Evolutionary conservation across 257 asterid genomes (phyloP), one percentile per base, ranked within the genome.

Genomic region (Solanum stenotomum): DNA sequence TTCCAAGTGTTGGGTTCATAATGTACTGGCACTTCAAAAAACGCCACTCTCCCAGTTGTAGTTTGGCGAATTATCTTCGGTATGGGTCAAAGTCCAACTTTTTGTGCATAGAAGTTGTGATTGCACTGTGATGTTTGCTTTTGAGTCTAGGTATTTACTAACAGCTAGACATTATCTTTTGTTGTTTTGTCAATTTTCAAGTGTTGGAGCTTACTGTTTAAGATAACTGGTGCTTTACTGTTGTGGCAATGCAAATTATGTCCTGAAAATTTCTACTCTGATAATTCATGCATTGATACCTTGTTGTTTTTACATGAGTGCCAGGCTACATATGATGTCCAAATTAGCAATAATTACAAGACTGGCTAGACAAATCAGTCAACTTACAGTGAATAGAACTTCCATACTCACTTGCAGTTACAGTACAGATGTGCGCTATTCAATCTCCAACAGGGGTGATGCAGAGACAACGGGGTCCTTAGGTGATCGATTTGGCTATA

Each of bases 331-430:
- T 29, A 49, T 82, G 70, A 94, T 96, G 95, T 87, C 91, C 46
- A 89, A 94, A 90, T 63, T 89, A 67, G 67, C 88, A 10, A 86
- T 87, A 72, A 40, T 93, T 77, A n/a, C 70, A 15, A 91, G 89
- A 90, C 90, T 95, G 29, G 89, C 91, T 63, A 87, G 91, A 85
- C 91, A 87, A 87, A 72, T 91, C 40, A 91, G 86, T 89, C 92
- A 77, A 15, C 88, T 93, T 27, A 89, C 82, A 61, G 25, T 87
- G 40, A 83, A 89, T 79, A 88, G 91, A 76, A 86, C 86, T 72
- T 92, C 56, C 23, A 52, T 90, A 16, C 92, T 89, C 52, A 91
- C 89, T 40, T 89, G 87, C 88, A 75, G 76, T 63, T 90, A 89
- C 92, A 85, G 78, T 27, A 87, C 92, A 13, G 40, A 87, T 91